Evolutionary conservation across 306 rosid species (phyloP).

Genomic region (Cicer chorassanicum): DNA sequence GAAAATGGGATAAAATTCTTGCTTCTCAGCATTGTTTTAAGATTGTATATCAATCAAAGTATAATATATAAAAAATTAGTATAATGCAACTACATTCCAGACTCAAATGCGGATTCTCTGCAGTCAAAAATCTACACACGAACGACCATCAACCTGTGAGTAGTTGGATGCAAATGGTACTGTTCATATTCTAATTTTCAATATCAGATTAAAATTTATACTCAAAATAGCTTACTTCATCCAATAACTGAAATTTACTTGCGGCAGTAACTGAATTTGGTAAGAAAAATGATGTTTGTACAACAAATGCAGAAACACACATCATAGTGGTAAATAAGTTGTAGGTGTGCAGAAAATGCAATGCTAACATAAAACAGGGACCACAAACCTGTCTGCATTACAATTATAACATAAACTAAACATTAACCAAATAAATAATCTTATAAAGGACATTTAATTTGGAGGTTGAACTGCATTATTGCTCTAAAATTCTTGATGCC

Average conservation of each 20-base stretch:
- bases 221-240: background rate
- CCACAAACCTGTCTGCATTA: too few species aligned
- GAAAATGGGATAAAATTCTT: background rate
- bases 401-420: too few species aligned
- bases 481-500: background rate
- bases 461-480: slow-evolving; percentile 38
- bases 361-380: too few species aligned
- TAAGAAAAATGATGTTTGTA: too few species aligned
- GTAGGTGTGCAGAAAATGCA: too few species aligned
- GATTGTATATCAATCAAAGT: background rate
- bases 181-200: background rate
- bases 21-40: background rate
- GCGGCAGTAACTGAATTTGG: too few species aligned
- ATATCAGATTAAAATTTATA: background rate
- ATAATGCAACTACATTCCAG: background rate
- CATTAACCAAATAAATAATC: slow-evolving; percentile 22
- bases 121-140: background rate
- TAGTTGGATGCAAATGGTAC: background rate
- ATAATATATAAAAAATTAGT: background rate
- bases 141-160: background rate
- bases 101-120: background rate
- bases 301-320: too few species aligned
- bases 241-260: background rate
- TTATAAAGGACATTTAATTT: slow-evolving; percentile 15
- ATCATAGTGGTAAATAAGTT: too few species aligned